Percentiles rank a stretch among this genome's conserved stretches.
Conservation (phyloP, 768 basidiomycete species). For the Coprinellus micaceus region DNA sequence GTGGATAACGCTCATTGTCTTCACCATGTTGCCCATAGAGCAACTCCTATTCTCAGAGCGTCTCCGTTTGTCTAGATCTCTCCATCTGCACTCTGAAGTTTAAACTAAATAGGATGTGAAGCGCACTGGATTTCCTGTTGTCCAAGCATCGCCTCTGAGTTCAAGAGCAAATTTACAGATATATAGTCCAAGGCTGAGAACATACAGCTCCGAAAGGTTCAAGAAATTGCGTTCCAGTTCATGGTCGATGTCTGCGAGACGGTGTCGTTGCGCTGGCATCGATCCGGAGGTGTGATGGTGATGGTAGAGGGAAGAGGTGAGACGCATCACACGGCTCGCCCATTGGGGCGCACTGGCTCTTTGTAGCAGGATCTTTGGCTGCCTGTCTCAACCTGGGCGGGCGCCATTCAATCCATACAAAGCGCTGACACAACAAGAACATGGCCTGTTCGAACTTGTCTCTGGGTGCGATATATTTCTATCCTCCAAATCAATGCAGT, state of each 20-base stretch:
- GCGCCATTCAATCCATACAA: too few relatives aligned
- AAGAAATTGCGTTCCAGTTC: slow-evolving; percentile 2
- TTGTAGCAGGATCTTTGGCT: too few relatives aligned
- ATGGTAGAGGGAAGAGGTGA: background rate
- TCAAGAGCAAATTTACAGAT: background rate
- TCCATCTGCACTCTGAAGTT: background rate
- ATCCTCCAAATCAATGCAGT: too few relatives aligned
- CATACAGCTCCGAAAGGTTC: slow-evolving; percentile 7
- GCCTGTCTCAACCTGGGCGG: too few relatives aligned
- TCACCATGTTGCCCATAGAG: slow-evolving; percentile 66
- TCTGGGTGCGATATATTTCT: too few relatives aligned
- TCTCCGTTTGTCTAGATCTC: slow-evolving; percentile 39
- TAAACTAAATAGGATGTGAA: background rate
- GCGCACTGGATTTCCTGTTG: background rate
- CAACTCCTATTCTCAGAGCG: slow-evolving; percentile 40
- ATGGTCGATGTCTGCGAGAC: background rate
- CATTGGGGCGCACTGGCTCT: too few relatives aligned
- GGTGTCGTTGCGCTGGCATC: slow-evolving; percentile 2
- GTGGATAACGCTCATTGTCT: slow-evolving; percentile 44
- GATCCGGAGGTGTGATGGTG: background rate
- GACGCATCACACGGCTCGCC: background rate
- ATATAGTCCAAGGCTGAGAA: background rate
- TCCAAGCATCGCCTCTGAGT: background rate
- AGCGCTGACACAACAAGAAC: too few relatives aligned
- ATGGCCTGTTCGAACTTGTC: too few relatives aligned